A percentile compares a stretch with the other conserved stretches of the same genome.
phyloP scores from a whole-genome alignment of 2,329 filamentous ascomycete genomes.

The Penicillium brasilianum region DNA sequence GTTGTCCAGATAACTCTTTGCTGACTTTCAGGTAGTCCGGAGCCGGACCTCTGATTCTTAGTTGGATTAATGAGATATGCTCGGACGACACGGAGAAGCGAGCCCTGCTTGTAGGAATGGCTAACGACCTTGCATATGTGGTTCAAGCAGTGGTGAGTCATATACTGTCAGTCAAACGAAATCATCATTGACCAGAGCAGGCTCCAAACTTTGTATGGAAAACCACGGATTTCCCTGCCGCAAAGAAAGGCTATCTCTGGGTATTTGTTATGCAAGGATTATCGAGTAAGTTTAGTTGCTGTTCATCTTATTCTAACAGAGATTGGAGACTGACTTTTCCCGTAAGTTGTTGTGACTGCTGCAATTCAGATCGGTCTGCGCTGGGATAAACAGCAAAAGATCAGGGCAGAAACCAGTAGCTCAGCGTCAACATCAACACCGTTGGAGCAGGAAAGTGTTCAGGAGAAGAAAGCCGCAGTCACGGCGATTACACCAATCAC shows the following conservation, averaged over 20 bases:
- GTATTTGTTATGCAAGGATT: background rate
- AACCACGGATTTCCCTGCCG: background rate
- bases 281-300: background rate
- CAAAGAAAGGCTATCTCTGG: background rate
- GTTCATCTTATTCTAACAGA: background rate
- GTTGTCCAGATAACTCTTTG: too few relatives aligned
- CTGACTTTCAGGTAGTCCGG: background rate
- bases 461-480: background rate
- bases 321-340: background rate
- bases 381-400: background rate
- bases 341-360: background rate
- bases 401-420: background rate
- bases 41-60: background rate
- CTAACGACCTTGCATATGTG: background rate
- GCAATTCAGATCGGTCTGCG: background rate
- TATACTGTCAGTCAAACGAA: background rate
- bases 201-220: background rate
- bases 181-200: background rate
- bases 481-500: background rate
- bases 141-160: background rate
- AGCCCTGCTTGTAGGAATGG: background rate
- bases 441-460: background rate
- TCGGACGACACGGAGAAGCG: background rate
- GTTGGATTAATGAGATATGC: slow-evolving; percentile 3
- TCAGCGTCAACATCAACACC: background rate